Conservation (phyloP, 2,329 filamentous ascomycete genomes). For the Sordariomycetes sp. region DNA sequence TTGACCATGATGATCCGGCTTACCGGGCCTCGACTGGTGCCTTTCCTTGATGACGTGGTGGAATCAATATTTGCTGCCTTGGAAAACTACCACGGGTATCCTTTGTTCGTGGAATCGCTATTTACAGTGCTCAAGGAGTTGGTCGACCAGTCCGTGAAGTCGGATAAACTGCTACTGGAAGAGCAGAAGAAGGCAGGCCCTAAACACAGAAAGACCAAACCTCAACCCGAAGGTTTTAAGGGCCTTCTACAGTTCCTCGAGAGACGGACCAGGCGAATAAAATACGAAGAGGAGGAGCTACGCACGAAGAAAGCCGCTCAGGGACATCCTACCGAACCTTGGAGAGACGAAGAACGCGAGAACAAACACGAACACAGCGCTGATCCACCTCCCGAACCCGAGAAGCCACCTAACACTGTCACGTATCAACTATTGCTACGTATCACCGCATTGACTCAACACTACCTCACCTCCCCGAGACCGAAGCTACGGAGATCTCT, state of each 20-base stretch:
- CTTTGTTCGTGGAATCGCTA: constrained; percentile 71
- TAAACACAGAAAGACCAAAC: constrained; percentile 31
- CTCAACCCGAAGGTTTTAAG: constrained; percentile 24
- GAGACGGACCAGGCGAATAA: constrained; percentile 33
- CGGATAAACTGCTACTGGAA: constrained; percentile 37
- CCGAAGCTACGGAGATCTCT: constrained; percentile 70
- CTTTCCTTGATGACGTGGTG: constrained; percentile 86
- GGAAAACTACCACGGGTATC: constrained; percentile 94
- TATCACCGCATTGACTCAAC: constrained; percentile 76
- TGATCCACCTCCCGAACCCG: constrained; percentile 21
- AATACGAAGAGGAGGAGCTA: constrained; percentile 25
- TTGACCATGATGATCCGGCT: constrained; percentile 89
- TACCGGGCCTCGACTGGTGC: constrained; percentile 71
- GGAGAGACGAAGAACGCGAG: constrained; percentile 28
- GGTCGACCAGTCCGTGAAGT: constrained; percentile 69
- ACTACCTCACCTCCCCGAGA: constrained; percentile 82
- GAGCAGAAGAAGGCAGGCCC: constrained; percentile 22
- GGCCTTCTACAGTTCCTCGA: constrained; percentile 51
- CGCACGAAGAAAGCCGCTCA: constrained; percentile 14
- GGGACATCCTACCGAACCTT: constrained; percentile 23
- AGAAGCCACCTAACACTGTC: constrained; percentile 61
- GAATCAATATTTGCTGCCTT: constrained; percentile 85
- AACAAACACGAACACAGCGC: constrained; percentile 23
- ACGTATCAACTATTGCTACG: constrained; percentile 74
- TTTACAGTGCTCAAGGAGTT: constrained; percentile 78